Evolutionary conservation across 441 rosid genomes (phyloP).

Genomic region (Adansonia madagascariensis): DNA sequence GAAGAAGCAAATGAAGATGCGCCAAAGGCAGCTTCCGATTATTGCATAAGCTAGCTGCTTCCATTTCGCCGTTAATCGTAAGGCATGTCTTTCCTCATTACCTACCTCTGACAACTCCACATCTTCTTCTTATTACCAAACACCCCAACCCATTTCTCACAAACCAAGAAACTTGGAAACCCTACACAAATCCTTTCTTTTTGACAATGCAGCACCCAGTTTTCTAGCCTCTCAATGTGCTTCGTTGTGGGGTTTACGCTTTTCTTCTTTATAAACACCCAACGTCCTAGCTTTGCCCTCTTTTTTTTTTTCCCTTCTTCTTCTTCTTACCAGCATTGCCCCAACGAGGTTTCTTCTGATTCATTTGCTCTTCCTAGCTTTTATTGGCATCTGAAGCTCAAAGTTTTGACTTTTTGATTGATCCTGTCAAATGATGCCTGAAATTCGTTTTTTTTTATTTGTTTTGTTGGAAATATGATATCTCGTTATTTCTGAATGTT

Average conservation of each 20-base stretch:
- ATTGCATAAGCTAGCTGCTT: slow-evolving; percentile 34
- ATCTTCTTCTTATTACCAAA: slow-evolving; percentile 33
- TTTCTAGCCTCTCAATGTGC: slow-evolving; percentile 24
- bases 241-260: slow-evolving; percentile 26
- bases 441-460: slow-evolving; percentile 4
- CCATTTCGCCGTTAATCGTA: slow-evolving; percentile 30
- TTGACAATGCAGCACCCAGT: slow-evolving; percentile 33
- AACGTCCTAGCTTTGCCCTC: slow-evolving; percentile 22
- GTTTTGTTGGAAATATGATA: slow-evolving; percentile 14
- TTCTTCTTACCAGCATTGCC: slow-evolving; percentile 1
- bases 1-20: slow-evolving; percentile 29
- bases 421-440: slow-evolving; percentile 23
- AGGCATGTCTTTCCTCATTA: slow-evolving; percentile 48
- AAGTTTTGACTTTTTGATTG: slow-evolving; percentile 33
- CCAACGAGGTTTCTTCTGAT: slow-evolving; percentile 30
- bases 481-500: neutral
- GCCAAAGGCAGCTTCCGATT: slow-evolving; percentile 37
- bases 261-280: slow-evolving; percentile 23
- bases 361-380: neutral
- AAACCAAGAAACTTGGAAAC: slow-evolving; percentile 37
- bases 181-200: slow-evolving; percentile 27
- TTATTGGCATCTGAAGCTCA: slow-evolving; percentile 21
- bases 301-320: neutral
- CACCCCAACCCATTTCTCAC: slow-evolving; percentile 24
- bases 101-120: slow-evolving; percentile 60